Conservation (phyloP, 352 stramenopile species). For the Pythium dissimile region DNA sequence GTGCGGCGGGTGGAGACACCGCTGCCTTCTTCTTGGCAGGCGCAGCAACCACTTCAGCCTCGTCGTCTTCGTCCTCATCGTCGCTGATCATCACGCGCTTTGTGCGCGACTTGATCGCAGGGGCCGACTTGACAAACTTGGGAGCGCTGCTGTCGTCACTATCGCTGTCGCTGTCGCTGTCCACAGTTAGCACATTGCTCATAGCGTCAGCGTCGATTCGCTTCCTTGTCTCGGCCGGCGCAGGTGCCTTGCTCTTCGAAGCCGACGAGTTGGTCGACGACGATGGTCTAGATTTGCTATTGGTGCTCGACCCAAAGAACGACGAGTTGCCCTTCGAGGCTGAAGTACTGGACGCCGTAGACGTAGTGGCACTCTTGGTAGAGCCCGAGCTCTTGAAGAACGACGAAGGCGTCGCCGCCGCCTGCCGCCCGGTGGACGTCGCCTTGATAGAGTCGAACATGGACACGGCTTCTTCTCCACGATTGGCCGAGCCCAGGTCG, state of each 20-base stretch:
- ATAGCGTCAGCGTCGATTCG: conserved; percentile 39
- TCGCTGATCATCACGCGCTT: conserved; percentile 68
- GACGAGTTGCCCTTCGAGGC: conserved; percentile 17
- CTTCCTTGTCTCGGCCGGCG: conserved; percentile 22
- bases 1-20: conserved; percentile 8
- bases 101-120: conserved; percentile 22
- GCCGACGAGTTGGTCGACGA: background rate
- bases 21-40: conserved; percentile 4
- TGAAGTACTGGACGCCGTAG: conserved; percentile 5
- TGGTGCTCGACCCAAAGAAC: conserved; percentile 7
- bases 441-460: conserved; percentile 49
- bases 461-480: conserved; percentile 66
- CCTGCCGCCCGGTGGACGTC: background rate
- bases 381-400: conserved; percentile 28
- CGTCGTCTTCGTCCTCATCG: conserved; percentile 61
- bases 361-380: background rate
- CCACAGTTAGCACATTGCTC: conserved; percentile 68
- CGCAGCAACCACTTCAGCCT: conserved; percentile 11
- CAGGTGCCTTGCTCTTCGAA: conserved; percentile 1
- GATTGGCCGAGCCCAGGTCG: conserved; percentile 40
- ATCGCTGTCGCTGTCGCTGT: conserved; percentile 58
- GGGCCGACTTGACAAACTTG: conserved; percentile 54
- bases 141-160: conserved; percentile 49
- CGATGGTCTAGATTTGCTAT: conserved; percentile 12
- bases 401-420: conserved; percentile 7